Conservation (phyloP, 1,284 basidiomycete species). For the Ustilago hordei region DNA sequence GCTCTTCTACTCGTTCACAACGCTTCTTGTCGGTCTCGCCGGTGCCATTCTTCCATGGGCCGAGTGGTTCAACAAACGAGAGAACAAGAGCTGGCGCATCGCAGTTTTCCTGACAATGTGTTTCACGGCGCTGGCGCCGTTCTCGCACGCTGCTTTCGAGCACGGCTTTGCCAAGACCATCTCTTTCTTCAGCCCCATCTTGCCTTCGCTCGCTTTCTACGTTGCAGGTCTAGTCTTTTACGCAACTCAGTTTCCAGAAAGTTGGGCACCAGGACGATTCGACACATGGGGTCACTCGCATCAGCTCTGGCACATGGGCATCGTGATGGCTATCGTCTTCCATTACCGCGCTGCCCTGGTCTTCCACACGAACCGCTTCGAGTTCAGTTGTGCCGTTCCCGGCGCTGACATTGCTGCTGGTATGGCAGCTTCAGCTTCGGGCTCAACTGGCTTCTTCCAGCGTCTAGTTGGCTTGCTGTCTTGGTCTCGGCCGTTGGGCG, state of each 20-base stretch:
- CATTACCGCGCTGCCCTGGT: slow-evolving; percentile 64
- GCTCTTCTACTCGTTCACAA: slow-evolving; percentile 61
- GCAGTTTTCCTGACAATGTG: slow-evolving; percentile 65
- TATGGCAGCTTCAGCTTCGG: slow-evolving; percentile 9
- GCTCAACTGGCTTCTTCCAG: slow-evolving; percentile 19
- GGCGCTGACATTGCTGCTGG: slow-evolving; percentile 15
- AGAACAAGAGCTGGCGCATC: slow-evolving; percentile 64
- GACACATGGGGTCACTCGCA: slow-evolving; percentile 67
- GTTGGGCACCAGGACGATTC: slow-evolving; percentile 62
- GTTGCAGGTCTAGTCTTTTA: slow-evolving; percentile 64
- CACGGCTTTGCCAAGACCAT: slow-evolving; percentile 62
- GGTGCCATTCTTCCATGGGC: slow-evolving; percentile 68
- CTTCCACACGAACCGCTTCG: slow-evolving; percentile 64
- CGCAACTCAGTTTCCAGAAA: slow-evolving; percentile 65
- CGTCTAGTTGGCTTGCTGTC: slow-evolving; percentile 25
- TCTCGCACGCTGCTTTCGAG: slow-evolving; percentile 63
- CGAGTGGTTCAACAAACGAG: slow-evolving; percentile 66
- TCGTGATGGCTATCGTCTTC: slow-evolving; percentile 64
- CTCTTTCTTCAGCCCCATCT: slow-evolving; percentile 62
- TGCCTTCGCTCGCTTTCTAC: slow-evolving; percentile 63
- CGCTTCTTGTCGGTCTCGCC: slow-evolving; percentile 57
- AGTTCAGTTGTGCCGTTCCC: slow-evolving; percentile 59
- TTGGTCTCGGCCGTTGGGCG: slow-evolving; percentile 13
- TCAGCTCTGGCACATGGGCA: slow-evolving; percentile 67
- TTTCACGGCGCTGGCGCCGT: slow-evolving; percentile 62